A percentile compares a stretch with the other conserved stretches of the same genome.
Evolutionary conservation across 1,284 basidiomycete genomes (phyloP).

Genomic region (Rhodofomes roseus): DNA sequence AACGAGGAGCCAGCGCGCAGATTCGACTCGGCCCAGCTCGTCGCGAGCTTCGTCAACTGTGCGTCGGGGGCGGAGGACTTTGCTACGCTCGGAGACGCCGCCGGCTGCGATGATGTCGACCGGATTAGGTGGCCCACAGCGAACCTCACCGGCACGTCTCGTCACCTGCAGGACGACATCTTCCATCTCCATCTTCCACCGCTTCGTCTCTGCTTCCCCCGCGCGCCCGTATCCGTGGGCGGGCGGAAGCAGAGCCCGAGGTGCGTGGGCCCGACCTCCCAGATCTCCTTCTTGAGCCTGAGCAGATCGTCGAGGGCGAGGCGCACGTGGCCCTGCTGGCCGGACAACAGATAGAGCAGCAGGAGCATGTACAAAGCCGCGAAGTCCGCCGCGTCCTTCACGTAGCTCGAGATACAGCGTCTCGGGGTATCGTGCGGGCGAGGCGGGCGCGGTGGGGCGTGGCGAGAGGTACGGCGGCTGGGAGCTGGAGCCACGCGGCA

Average conservation of each 20-base stretch:
- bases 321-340: not conserved
- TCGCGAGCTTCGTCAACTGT: constrained; percentile 32
- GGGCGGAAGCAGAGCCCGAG: constrained; percentile 49
- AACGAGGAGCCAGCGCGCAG: too few species aligned
- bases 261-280: constrained; percentile 65
- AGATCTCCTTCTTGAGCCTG: constrained; percentile 71
- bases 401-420: constrained; percentile 75
- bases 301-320: constrained; percentile 42
- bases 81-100: constrained; percentile 8
- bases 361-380: constrained; percentile 78
- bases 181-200: constrained; percentile 36
- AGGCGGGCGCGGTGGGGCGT: constrained; percentile 28
- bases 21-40: too few species aligned
- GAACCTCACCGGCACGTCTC: constrained; percentile 28
- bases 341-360: constrained; percentile 66
- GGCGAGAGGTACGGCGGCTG: constrained; percentile 65
- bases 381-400: constrained; percentile 73
- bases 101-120: constrained; percentile 16
- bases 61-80: constrained; percentile 41
- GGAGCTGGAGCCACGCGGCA: constrained; percentile 26
- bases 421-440: constrained; percentile 62
- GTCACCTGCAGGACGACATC: constrained; percentile 34
- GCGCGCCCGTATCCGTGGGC: constrained; percentile 1
- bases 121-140: constrained; percentile 14
- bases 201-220: constrained; percentile 30